Evolutionary conservation across 2,329 filamentous ascomycete species (phyloP), one percentile per base, ranked within the genome.

Genomic region (Tolypocladium tundrense): DNA sequence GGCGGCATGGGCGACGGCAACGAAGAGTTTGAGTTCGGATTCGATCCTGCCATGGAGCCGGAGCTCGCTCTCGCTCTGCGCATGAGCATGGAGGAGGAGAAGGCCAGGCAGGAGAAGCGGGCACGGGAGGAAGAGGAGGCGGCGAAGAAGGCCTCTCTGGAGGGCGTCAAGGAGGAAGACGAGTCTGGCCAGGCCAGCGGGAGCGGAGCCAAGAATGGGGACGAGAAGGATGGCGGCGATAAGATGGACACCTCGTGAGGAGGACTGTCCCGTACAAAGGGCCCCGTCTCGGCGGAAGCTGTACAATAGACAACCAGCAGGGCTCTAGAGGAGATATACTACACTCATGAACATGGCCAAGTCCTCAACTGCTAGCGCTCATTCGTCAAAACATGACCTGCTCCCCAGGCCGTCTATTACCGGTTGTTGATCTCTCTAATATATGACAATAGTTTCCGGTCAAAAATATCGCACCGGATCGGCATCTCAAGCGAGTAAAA

Each of bases 401-500:
- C n/a, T n/a, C 37, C n/a, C 24, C 5, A n/a, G n/a, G 41, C n/a
- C 54, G 14, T 58, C 43, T 39, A 52, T 56, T 72, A 77, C 70
- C 79, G 82, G 67, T 78, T 85, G 68, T 87, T 88, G 65, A 86
- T 80, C 69, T 85, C 83, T 69, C 90, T 85, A 67, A 96, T 84
- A 74, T 92, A 96, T 42, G 86, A 89, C 63, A 83, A 82, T 63
- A 97, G 72, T 72, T 90, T 90, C 66, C 92, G 81, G 72, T 99
- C 94, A 76, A 97, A 99, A 66, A 91, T 88, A 69, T 97, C 94
- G 74, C 94, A 96, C 61, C 94, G 82, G 57, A 99, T 85, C 8
- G 94, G 94, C 92, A 97, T 99, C 77, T 99, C 94, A 58, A 96
- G 80, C 69, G 94, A 92, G 75, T 97, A 97, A 70, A 99, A 99